Percentiles rank a stretch among this genome's conserved stretches.
Conservation (phyloP, 2,329 filamentous ascomycete genomes). For the Alternaria arbusti region DNA sequence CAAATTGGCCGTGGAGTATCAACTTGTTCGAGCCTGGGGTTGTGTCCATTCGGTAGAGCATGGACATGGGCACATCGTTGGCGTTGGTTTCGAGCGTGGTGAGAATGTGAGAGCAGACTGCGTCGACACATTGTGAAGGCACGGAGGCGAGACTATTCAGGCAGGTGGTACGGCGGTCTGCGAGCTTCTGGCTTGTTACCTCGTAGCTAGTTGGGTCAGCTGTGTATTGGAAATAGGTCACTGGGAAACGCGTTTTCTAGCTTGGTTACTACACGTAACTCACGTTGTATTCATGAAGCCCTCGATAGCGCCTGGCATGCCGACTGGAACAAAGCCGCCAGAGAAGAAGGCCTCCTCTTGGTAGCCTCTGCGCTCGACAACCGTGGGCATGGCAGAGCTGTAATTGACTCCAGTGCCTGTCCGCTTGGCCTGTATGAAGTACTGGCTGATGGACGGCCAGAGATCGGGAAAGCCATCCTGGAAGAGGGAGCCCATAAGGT, state of each 20-base stretch:
- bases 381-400: constrained; percentile 24
- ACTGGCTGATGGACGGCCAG: constrained; percentile 25
- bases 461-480: constrained; percentile 39
- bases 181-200: constrained; percentile 39
- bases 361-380: constrained; percentile 40
- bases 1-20: constrained; percentile 34
- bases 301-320: constrained; percentile 26
- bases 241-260: background rate
- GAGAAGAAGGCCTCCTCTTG: constrained; percentile 43
- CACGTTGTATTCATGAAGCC: constrained; percentile 25
- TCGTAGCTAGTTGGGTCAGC: constrained; percentile 31
- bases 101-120: constrained; percentile 36
- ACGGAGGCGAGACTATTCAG: constrained; percentile 40
- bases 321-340: constrained; percentile 41
- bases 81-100: constrained; percentile 34
- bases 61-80: constrained; percentile 38
- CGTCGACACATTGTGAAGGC: constrained; percentile 26
- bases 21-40: constrained; percentile 15
- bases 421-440: constrained; percentile 32
- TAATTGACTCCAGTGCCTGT: constrained; percentile 35
- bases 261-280: background rate
- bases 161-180: constrained; percentile 40
- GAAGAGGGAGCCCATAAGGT: constrained; percentile 42
- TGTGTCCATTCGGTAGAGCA: constrained; percentile 36
- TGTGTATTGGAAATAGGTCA: background rate